These are phyloP conservation scores for Diaporthe amygdali DNA, from an alignment of 2,329 filamentous ascomycete genomes.

Conservation along the genomic window DNA sequence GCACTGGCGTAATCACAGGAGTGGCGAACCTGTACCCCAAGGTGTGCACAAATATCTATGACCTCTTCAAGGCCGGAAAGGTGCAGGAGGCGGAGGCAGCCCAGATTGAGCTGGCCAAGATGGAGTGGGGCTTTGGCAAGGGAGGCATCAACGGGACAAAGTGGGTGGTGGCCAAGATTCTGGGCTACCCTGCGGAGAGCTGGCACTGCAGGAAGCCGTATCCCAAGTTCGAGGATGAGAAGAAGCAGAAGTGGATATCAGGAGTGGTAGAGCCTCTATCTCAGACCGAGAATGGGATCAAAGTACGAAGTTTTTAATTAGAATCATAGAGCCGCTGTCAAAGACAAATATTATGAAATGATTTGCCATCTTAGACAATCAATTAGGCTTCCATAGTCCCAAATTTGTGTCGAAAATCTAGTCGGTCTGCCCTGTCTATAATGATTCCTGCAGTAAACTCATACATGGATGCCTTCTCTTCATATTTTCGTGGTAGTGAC, in stretches of 20 bases:
- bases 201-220: slow-evolving; percentile 60
- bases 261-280: slow-evolving; percentile 28
- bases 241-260: slow-evolving; percentile 51
- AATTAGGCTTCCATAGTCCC: background rate
- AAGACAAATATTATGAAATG: background rate
- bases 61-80: slow-evolving; percentile 53
- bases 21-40: slow-evolving; percentile 65
- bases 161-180: slow-evolving; percentile 60
- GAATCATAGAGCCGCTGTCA: background rate
- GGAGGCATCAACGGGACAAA: slow-evolving; percentile 67
- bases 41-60: slow-evolving; percentile 51
- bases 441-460: background rate
- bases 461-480: no score
- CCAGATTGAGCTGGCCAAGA: slow-evolving; percentile 55
- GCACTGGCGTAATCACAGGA: slow-evolving; percentile 62
- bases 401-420: background rate
- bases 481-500: no score
- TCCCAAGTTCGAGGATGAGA: slow-evolving; percentile 50
- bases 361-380: background rate
- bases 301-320: background rate
- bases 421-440: no score
- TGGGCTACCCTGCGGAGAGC: slow-evolving; percentile 56
- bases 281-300: slow-evolving; percentile 24
- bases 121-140: slow-evolving; percentile 62
- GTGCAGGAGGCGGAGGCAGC: slow-evolving; percentile 51